Percentiles rank a stretch among this genome's conserved stretches.
These are phyloP conservation scores for Candida anutae DNA, from an alignment of 1,139 yeast species.

Conservation along the genomic window DNA sequence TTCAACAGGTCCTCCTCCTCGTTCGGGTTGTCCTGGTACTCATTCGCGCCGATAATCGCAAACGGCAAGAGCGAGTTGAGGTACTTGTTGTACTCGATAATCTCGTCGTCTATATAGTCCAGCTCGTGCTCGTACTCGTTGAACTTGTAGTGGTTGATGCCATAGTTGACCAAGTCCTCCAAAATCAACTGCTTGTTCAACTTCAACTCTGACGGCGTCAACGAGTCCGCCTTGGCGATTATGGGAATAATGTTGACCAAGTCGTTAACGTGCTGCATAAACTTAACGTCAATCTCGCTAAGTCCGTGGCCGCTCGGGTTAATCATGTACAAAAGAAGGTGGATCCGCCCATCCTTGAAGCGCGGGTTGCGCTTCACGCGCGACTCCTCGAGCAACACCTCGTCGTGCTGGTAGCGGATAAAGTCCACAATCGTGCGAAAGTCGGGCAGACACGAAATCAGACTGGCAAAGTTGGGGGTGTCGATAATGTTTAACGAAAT, in stretches of 20 bases:
- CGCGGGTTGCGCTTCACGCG: slow-evolving; percentile 42
- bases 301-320: slow-evolving; percentile 45
- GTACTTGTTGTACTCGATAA: slow-evolving; percentile 40
- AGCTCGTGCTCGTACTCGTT: slow-evolving; percentile 43
- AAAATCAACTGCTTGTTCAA: slow-evolving; percentile 31
- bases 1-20: slow-evolving; percentile 29
- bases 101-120: slow-evolving; percentile 43
- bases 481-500: slow-evolving; percentile 41
- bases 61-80: slow-evolving; percentile 36
- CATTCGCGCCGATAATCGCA: slow-evolving; percentile 38
- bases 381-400: slow-evolving; percentile 41
- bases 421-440: slow-evolving; percentile 40
- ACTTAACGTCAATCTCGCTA: slow-evolving; percentile 33
- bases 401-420: slow-evolving; percentile 43
- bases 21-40: slow-evolving; percentile 26
- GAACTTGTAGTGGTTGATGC: slow-evolving; percentile 37
- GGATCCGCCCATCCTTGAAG: slow-evolving; percentile 42
- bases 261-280: slow-evolving; percentile 33
- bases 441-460: slow-evolving; percentile 38
- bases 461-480: slow-evolving; percentile 79
- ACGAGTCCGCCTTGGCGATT: slow-evolving; percentile 35
- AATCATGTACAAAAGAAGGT: slow-evolving; percentile 38
- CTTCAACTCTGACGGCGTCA: slow-evolving; percentile 29
- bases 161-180: slow-evolving; percentile 34
- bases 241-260: slow-evolving; percentile 38